phyloP scores from a whole-genome alignment of 2,329 filamentous ascomycete genomes.

The Sporothrix pseudoabietina region DNA sequence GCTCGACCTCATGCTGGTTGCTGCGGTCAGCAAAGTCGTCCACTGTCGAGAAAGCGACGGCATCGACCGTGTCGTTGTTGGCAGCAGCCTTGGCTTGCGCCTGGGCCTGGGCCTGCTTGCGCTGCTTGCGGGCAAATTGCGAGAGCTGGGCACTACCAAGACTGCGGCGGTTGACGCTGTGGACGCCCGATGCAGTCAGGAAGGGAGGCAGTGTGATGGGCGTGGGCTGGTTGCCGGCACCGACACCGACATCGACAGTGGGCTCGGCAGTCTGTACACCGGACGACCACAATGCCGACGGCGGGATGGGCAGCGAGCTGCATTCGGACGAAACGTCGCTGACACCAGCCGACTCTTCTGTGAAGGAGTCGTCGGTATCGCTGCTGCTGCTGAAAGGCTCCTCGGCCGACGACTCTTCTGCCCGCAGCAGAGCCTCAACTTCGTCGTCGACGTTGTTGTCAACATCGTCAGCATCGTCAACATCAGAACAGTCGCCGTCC shows the following conservation, averaged over 20 bases:
- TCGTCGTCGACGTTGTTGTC: conserved; percentile 3
- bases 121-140: conserved; percentile 16
- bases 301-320: conserved; percentile 12
- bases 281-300: conserved; percentile 5
- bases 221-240: not conserved
- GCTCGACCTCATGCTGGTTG: conserved; percentile 44
- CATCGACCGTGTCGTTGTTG: not conserved
- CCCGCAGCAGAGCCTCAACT: conserved; percentile 19
- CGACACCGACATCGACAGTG: not conserved
- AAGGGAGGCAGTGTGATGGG: conserved; percentile 23
- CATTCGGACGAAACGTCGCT: conserved; percentile 28
- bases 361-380: conserved; percentile 24
- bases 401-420: conserved; percentile 16
- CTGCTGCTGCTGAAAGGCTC: conserved; percentile 23
- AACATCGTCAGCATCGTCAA: not conserved
- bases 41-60: conserved; percentile 14
- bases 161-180: conserved; percentile 21
- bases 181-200: conserved; percentile 24
- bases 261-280: conserved; percentile 4
- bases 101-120: not conserved
- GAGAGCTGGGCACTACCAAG: conserved; percentile 22
- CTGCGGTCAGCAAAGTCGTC: conserved; percentile 42
- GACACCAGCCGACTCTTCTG: conserved; percentile 17
- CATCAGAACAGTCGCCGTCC: conserved; percentile 1
- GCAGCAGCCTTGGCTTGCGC: not conserved